Evolutionary conservation across 352 stramenopile genomes (phyloP).

Genomic region (Globisporangium solare): DNA sequence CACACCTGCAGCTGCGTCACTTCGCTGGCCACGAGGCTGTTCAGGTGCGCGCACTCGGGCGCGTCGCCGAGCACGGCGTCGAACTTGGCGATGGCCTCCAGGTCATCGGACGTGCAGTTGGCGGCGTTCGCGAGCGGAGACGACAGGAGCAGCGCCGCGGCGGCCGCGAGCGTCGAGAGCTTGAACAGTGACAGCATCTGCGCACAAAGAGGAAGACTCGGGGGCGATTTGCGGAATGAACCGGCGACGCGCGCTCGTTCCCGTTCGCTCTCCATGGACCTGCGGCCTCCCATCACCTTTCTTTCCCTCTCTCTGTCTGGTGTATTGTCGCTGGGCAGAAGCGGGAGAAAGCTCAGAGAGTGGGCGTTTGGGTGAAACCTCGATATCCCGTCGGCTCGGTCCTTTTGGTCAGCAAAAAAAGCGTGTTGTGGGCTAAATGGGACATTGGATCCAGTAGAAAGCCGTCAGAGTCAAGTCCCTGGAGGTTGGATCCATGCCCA

Average conservation of each 20-base stretch:
- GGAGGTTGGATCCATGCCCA: no score
- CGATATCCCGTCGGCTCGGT: no score
- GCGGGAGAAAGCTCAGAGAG: no score
- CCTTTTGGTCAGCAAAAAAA: no score
- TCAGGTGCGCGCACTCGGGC: constrained; percentile 12
- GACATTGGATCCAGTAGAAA: no score
- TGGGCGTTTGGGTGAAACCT: no score
- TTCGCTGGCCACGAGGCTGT: constrained; percentile 11
- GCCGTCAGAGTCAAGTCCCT: no score
- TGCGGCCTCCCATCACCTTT: no score
- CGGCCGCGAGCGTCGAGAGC: background rate
- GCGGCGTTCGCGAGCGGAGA: background rate
- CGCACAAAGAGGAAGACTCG: background rate
- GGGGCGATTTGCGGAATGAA: background rate
- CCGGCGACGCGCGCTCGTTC: no score
- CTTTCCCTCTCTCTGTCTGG: no score
- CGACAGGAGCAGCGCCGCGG: background rate
- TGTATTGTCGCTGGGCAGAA: background rate
- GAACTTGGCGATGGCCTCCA: constrained; percentile 5
- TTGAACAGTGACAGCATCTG: constrained; percentile 5
- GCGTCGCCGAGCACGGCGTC: constrained; percentile 8
- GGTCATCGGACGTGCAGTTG: constrained; percentile 13
- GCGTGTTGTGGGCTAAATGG: no score
- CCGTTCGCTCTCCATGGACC: no score
- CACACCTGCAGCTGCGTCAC: constrained; percentile 13